Conservation (phyloP, 2,329 filamentous ascomycete species). For the Diaporthe citriasiana region DNA sequence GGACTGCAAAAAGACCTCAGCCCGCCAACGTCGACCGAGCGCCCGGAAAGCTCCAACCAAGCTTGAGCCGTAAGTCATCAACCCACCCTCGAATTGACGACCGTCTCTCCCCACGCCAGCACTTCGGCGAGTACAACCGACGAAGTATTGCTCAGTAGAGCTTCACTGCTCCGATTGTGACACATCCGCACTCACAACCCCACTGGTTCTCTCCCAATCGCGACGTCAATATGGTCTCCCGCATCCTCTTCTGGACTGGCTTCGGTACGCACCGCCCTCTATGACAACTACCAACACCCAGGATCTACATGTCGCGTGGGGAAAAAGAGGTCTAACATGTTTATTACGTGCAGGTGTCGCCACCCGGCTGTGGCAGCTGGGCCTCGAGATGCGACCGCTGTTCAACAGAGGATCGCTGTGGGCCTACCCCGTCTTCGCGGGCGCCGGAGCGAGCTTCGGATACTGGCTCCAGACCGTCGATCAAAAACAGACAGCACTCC, state of each 20-base stretch:
- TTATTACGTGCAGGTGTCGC: constrained; percentile 77
- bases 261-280: constrained; percentile 79
- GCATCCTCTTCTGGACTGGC: constrained; percentile 86
- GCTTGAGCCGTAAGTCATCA: constrained; percentile 36
- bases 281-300: neutral
- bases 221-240: constrained; percentile 67
- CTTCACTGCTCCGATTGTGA: constrained; percentile 19
- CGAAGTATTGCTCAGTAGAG: constrained; percentile 36
- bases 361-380: constrained; percentile 95
- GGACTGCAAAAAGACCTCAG: constrained; percentile 42
- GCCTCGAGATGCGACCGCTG: constrained; percentile 97
- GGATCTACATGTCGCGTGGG: neutral
- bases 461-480: constrained; percentile 97
- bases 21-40: constrained; percentile 37
- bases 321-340: neutral
- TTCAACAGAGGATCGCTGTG: constrained; percentile 88
- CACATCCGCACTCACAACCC: constrained; percentile 37
- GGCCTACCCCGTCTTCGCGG: constrained; percentile 92
- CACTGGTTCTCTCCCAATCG: constrained; percentile 21
- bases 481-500: constrained; percentile 80
- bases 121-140: constrained; percentile 34
- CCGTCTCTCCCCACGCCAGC: neutral
- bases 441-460: constrained; percentile 90
- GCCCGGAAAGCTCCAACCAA: constrained; percentile 38
- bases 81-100: constrained; percentile 14